Conservation (phyloP, 352 stramenopile genomes). For the Phytophthora gonapodyides region DNA sequence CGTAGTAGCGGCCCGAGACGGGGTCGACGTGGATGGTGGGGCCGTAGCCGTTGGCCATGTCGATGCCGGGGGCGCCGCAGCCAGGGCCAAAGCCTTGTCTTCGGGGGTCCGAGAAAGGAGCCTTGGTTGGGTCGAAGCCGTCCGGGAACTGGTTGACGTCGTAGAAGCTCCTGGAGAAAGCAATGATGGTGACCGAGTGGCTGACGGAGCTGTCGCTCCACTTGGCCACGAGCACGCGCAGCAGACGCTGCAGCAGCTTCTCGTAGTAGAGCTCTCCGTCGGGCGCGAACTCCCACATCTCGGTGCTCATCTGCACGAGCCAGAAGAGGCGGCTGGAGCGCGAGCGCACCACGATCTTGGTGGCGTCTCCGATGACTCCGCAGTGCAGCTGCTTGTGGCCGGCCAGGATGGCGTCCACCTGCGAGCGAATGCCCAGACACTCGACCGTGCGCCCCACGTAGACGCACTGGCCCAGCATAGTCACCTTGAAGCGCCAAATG, state of each 20-base stretch:
- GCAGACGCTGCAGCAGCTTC: conserved; percentile 84
- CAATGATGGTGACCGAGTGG: conserved; percentile 92
- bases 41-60: conserved; percentile 48
- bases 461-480: conserved; percentile 73
- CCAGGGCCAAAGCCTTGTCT: conserved; percentile 54
- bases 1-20: conserved; percentile 57
- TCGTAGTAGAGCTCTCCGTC: conserved; percentile 92
- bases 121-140: conserved; percentile 48
- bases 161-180: conserved; percentile 92
- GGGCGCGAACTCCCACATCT: conserved; percentile 94
- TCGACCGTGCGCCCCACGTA: conserved; percentile 79
- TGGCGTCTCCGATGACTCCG: conserved; percentile 95
- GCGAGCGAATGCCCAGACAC: conserved; percentile 79
- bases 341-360: conserved; percentile 96
- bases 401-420: conserved; percentile 91
- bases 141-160: conserved; percentile 69
- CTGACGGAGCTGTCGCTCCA: conserved; percentile 88
- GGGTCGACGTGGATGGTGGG: conserved; percentile 69
- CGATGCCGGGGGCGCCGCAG: conserved; percentile 30
- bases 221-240: conserved; percentile 75
- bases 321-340: conserved; percentile 96
- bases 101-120: conserved; percentile 51
- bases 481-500: conserved; percentile 89
- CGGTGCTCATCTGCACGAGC: conserved; percentile 96
- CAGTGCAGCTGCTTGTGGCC: conserved; percentile 75